Conservation (phyloP, 768 basidiomycete genomes). For the Auricularia sp. region DNA sequence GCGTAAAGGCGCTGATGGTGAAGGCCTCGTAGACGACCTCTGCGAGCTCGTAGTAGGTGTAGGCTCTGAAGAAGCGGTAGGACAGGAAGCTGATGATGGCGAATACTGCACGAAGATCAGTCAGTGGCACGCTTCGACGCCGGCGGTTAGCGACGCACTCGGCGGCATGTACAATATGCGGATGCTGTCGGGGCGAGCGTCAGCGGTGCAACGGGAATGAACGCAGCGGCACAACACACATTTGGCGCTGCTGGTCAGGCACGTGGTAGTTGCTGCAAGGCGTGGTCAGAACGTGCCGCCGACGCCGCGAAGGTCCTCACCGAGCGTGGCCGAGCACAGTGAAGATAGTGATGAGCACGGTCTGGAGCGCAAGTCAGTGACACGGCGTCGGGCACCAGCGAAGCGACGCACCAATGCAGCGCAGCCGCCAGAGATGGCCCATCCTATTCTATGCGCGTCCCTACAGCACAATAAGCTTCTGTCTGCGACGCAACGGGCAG, state of each 20-base stretch:
- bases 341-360: not conserved
- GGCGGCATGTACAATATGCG: constrained; percentile 80
- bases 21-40: constrained; percentile 51
- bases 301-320: not conserved
- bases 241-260: constrained; percentile 66
- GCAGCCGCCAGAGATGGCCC: not conserved
- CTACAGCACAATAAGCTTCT: not conserved
- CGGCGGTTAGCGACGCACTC: not conserved
- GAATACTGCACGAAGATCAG: constrained; percentile 32
- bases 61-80: constrained; percentile 73
- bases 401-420: not conserved
- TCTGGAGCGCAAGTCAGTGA: not conserved
- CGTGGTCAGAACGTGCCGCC: constrained; percentile 10
- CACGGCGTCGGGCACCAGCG: not conserved
- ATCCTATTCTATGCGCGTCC: not conserved
- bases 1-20: constrained; percentile 70
- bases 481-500: not conserved
- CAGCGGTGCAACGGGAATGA: not conserved
- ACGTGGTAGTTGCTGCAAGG: constrained; percentile 46
- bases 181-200: constrained; percentile 19
- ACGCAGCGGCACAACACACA: constrained; percentile 36
- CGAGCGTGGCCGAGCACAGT: not conserved
- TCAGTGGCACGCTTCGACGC: not conserved
- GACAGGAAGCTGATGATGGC: constrained; percentile 78
- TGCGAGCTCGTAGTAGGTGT: constrained; percentile 51